A percentile compares a stretch with the other conserved stretches of the same genome.
phyloP scores from a whole-genome alignment of 768 basidiomycete genomes.

The Mycena maculata region DNA sequence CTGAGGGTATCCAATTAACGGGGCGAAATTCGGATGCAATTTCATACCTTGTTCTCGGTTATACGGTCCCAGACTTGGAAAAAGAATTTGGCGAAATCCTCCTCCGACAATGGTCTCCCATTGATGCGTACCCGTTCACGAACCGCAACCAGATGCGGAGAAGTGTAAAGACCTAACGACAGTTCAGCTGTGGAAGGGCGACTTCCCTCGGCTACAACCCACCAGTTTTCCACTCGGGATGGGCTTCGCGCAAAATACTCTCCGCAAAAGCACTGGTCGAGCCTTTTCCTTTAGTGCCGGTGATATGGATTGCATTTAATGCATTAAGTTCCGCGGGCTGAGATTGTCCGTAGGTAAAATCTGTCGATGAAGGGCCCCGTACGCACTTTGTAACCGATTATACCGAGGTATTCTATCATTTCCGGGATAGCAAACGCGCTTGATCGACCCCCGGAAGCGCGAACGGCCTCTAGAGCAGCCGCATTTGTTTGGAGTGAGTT shows the following conservation, averaged over 20 bases:
- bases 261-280: slow-evolving; percentile 95
- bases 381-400: slow-evolving; percentile 90
- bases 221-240: slow-evolving; percentile 87
- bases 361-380: too few relatives aligned
- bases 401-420: slow-evolving; percentile 88
- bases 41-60: slow-evolving; percentile 68
- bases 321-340: slow-evolving; percentile 87
- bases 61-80: slow-evolving; percentile 96
- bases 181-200: neutral
- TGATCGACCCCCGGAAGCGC: slow-evolving; percentile 74
- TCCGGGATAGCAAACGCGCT: slow-evolving; percentile 81
- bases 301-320: slow-evolving; percentile 95
- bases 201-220: slow-evolving; percentile 39
- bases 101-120: slow-evolving; percentile 89
- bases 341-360: slow-evolving; percentile 21
- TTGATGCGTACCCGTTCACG: slow-evolving; percentile 96
- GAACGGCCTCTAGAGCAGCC: slow-evolving; percentile 86
- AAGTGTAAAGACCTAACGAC: slow-evolving; percentile 88
- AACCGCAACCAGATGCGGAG: slow-evolving; percentile 95
- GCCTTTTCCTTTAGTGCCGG: slow-evolving; percentile 98
- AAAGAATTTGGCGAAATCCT: slow-evolving; percentile 89
- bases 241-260: slow-evolving; percentile 82
- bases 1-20: slow-evolving; percentile 42
- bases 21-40: neutral
- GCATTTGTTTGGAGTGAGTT: slow-evolving; percentile 94